Base-by-base conservation (phyloP, 441 rosid species). In the Macaranga tanarius region DNA sequence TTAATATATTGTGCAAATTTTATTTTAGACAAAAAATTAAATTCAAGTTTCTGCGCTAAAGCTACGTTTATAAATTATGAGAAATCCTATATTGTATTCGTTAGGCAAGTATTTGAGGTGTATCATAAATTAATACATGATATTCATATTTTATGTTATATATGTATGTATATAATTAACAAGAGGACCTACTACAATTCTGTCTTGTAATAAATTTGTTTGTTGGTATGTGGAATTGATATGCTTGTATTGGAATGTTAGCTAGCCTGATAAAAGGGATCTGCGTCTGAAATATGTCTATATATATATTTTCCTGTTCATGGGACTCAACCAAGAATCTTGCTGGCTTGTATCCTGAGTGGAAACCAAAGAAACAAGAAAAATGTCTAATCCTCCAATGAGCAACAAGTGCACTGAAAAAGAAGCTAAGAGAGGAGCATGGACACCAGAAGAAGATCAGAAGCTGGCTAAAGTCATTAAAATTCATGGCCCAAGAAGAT, bases 371-470 rank as follows among this genome's bases (percentile, higher is more conserved):
- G 17, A 48, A 20, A 20, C 31, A 12, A 73, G 12, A n/a, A 70
- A 73, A 55, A 76, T 73, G 75, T 69, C 73, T 17, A 31, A 0
- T 31, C 34, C 34, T 31, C 3, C n/a, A 17, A 22, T 73, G 34
- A 31, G 34, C 34, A 31, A 5, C 34, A 31, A 31, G 34, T 2
- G 51, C 76, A 63, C 13, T 20, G 72, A 73, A 79, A 81, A 68
- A 79, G 89, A 80, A 69, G 82, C 59, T 12, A 81, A 73, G 34
- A 79, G 80, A 78, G 87, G 83, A 69, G 79, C 80, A 10, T 84
- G 88, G 88, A 84, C 84, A 2, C 64, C 80, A 57, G 83, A 84
- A 65, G 88, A 86, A 75, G 87, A 86, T 75, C 76, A 50, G 56
- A 83, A 68, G 60, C 73, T 86, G 47, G 82, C 84, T 60, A 78